Evolutionary conservation across 2,329 filamentous ascomycete genomes (phyloP).

Genomic region (Cytospora piceae): DNA sequence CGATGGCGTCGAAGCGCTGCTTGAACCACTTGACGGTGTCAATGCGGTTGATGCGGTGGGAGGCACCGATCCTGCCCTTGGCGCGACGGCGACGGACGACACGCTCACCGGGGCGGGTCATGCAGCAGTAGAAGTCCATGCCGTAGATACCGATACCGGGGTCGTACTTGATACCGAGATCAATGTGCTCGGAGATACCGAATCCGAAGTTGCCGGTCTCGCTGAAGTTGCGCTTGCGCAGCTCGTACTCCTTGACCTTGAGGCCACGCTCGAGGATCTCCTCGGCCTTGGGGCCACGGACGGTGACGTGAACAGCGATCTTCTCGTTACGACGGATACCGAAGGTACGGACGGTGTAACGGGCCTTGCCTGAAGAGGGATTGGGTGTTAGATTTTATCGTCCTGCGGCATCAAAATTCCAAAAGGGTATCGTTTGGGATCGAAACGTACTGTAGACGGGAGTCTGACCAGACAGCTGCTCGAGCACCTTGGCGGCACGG

Average conservation of each 20-base stretch:
- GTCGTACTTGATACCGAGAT: slow-evolving; percentile 99
- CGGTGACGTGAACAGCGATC: slow-evolving; percentile 99
- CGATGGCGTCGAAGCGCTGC: slow-evolving; percentile 93
- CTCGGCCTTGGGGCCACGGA: slow-evolving; percentile 96
- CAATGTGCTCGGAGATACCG: slow-evolving; percentile 99
- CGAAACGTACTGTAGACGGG: slow-evolving; percentile 89
- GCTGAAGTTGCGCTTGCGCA: slow-evolving; percentile 99
- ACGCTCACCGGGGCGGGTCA: slow-evolving; percentile 98
- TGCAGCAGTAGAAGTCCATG: slow-evolving; percentile 99
- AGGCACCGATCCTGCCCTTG: slow-evolving; percentile 83
- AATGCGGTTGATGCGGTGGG: slow-evolving; percentile 89
- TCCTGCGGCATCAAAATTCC: background rate
- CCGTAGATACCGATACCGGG: slow-evolving; percentile 98
- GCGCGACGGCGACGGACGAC: slow-evolving; percentile 92
- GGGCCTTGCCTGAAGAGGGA: slow-evolving; percentile 80
- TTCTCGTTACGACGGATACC: slow-evolving; percentile 99
- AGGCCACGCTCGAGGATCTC: slow-evolving; percentile 99
- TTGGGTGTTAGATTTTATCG: background rate
- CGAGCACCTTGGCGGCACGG: slow-evolving; percentile 99
- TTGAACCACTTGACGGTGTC: slow-evolving; percentile 98
- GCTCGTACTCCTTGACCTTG: slow-evolving; percentile 99
- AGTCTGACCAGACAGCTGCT: slow-evolving; percentile 99
- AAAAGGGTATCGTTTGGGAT: background rate
- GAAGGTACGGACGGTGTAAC: slow-evolving; percentile 99
- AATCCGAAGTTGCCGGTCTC: slow-evolving; percentile 99